These are phyloP conservation scores for Lepidium aucheri DNA, from an alignment of 345 rosid genomes.

Conservation along the genomic window DNA sequence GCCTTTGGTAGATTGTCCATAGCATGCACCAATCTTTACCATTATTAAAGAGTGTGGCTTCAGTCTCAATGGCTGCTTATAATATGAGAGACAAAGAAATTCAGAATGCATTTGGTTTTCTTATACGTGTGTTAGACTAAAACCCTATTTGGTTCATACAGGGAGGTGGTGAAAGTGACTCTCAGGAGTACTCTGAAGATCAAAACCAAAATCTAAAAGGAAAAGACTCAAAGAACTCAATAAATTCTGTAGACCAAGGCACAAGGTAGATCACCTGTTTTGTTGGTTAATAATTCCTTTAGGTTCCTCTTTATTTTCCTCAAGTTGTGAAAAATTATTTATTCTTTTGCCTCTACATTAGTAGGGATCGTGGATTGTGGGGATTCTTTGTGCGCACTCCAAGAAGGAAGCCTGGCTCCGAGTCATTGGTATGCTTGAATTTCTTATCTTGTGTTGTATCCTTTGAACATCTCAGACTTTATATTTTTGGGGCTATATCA, in stretches of 20 bases:
- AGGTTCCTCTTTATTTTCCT: constrained; percentile 6
- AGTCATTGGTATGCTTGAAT: constrained; percentile 24
- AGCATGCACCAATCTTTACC: background rate
- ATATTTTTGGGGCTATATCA: background rate
- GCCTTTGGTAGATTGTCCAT: constrained; percentile 5
- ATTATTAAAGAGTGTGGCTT: background rate
- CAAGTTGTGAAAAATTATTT: constrained; percentile 6
- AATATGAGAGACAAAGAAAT: background rate
- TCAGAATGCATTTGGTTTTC: constrained; percentile 4
- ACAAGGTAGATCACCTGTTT: constrained; percentile 37
- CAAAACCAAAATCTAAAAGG: constrained; percentile 38
- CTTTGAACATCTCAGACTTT: background rate
- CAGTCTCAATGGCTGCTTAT: background rate
- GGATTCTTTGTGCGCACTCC: constrained; percentile 38
- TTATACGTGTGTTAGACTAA: constrained; percentile 8
- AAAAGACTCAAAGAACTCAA: constrained; percentile 31
- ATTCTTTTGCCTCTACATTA: constrained; percentile 14
- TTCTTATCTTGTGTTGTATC: background rate
- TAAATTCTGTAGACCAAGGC: constrained; percentile 31
- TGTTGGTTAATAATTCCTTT: background rate
- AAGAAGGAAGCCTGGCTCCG: constrained; percentile 33
- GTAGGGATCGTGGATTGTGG: constrained; percentile 58
- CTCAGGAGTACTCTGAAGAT: constrained; percentile 36
- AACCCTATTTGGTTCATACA: constrained; percentile 28
- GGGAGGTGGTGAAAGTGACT: constrained; percentile 52